Evolutionary conservation across 345 rosid species (phyloP), one percentile per base, ranked within the genome.

Genomic region (Erysimum cheiranthoides): DNA sequence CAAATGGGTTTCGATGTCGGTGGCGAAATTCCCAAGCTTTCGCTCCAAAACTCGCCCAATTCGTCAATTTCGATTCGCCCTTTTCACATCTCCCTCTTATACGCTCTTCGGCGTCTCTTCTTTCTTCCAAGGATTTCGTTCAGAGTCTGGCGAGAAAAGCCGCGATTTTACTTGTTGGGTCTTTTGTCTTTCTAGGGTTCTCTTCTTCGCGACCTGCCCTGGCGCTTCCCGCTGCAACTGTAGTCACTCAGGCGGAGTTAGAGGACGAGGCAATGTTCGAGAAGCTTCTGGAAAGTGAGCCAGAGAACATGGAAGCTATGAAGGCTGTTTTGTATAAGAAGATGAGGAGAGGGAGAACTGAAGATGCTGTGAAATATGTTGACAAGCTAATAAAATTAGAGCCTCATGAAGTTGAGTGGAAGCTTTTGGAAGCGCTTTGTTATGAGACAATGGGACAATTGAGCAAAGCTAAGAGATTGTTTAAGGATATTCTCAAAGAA

Each of bases 381-480:
- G 84, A 86, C 83, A 88, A 78, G 72, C 77, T 94, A 72, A 85
- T 86, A 52, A 82, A 83, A 17, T 74, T 84, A 17, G 92, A 87
- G 78, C 95, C 93, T 13, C 42, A 77, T 47, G 96, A 90, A 74
- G 87, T 89, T 8, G 98, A 94, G 54, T 94, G 96, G 98, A 94
- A 86, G 88, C 91, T 94, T 46, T 73, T 94, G 71, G 84, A 88
- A 83, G 97, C 96, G 16, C 84, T 94, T 73, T 94, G 95, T 64
- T 88, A 89, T 61, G 97, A 94, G 74, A 83, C 84, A 43, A 80
- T 89, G 92, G 96, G 93, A 49, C 77, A 89, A 56, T 68, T 94
- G 59, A 83, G 85, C 56, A 83, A 74, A 52, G 90, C 98, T 10
- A 90, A 86, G 77, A 83, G 86, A 70, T 57, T 92, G 81, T 85